Evolutionary conservation across 176 grass and related monocot genomes (phyloP), one percentile per base, ranked within the genome.

Genomic region (Oryza glumipatula): DNA sequence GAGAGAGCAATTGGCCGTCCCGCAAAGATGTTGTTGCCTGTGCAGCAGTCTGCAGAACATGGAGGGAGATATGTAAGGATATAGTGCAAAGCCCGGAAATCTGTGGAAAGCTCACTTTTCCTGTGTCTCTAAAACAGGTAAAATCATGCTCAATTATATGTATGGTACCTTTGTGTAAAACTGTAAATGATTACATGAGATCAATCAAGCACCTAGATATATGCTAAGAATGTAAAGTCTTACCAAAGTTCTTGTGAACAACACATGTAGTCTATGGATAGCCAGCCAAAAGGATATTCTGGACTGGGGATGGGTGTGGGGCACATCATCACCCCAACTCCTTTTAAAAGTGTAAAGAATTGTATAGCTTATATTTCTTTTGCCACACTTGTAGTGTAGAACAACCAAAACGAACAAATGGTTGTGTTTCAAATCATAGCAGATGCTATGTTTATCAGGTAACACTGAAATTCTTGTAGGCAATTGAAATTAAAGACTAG

Each of bases 111-210:
- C 85, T 94, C 80, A 97, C 94, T 78, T 94, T 97, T 70, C 94
- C 94, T 0, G 63, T 94, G 65, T 97, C 94, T 12, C 88, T 97
- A 51, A 97, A 97, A 54, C 94, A 97, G 94, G 94, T 97, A 88
- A 71, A 47, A 14, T 66, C 33, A 10, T 66, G 81, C 17, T 49
- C 30, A 44, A 41, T 44, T 44, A 44, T 10, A 1, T 65, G 21
- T 19, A 61, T 61, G 56, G 7, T 61, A 1, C 56, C 56, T 22
- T 2, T 61, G 56, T 19, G 15, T 54, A 41, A 41, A 8, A 41
- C 39, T 41, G 39, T 41, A 54, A 54, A 54, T 54, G 16, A 19
- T 54, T 54, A 54, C 51, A 54, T 19, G 51, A 19, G 51, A 54
- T 17, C 51, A 54, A 54, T 19, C 51, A 54, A 54, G 15, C 15